Evolutionary conservation across 169 alveolate species (phyloP), one percentile per base, ranked within the genome.

Genomic region (Cryptosporidium sp.): DNA sequence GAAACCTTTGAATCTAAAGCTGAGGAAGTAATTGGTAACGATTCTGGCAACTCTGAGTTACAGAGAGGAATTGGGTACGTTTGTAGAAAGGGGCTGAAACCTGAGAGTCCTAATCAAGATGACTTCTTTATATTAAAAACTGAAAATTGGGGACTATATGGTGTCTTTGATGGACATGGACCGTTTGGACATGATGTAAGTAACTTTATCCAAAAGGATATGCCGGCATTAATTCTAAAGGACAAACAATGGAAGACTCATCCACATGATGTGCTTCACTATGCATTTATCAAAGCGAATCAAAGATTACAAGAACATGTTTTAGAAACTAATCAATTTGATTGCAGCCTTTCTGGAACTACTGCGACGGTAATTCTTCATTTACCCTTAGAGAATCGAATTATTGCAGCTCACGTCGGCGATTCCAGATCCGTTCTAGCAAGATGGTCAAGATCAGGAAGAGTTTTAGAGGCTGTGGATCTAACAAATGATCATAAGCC

Each of bases 101-200:
- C 97, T 6, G 97, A 95, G 75, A 92, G 94, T 58, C 97, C 97
- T 1, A 96, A 96, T 71, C 97, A 96, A 86, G 98, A 96, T 69
- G 97, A 96, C 84, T 94, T 91, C 59, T 92, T 92, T 51, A 93
- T 94, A 31, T 85, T 89, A 4, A 86, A 92, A 52, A 92, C 94
- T 21, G 93, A 93, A 41, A 85, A 84, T 50, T 68, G 86, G 93
- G 86, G 93, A 3, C 85, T 95, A 50, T 95, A 92, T 84, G 97
- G 96, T n/a, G 97, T 96, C 41, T 96, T 96, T 84, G 98, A 96
- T 84, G 98, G 98, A 18, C 98, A 95, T 92, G 98, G 98, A 3
- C 96, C 97, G 7, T 93, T 85, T 91, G 98, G 98, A 16, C 98
- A 96, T 87, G 95, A 94, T 73, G 95, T 95, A 39, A 91, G 96